Conservation (phyloP, 2,329 filamentous ascomycete species). For the Botrytis tulipae region DNA sequence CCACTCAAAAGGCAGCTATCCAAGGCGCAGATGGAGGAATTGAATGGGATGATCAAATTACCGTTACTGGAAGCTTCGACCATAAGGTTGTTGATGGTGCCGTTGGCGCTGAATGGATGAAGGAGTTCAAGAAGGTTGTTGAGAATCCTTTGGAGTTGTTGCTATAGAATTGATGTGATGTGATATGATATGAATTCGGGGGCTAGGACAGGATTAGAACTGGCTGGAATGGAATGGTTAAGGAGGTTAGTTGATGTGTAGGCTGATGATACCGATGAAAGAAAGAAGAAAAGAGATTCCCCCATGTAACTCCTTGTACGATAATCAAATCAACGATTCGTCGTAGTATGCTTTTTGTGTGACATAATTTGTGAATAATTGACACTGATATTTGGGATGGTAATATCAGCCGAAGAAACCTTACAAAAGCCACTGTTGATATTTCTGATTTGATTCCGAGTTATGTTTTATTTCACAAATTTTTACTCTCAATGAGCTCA, state of each 20-base stretch:
- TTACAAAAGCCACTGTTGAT: not conserved
- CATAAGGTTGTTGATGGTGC: conserved; percentile 98
- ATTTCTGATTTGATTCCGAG: not conserved
- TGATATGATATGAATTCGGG: conserved; percentile 16
- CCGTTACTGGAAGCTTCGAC: conserved; percentile 93
- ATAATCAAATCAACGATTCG: conserved; percentile 9
- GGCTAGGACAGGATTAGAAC: not conserved
- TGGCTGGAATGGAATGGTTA: not conserved
- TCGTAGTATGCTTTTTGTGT: not conserved
- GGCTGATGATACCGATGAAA: conserved; percentile 22
- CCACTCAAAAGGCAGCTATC: conserved; percentile 90
- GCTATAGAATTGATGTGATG: conserved; percentile 53
- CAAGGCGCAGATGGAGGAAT: conserved; percentile 83
- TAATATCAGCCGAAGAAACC: not conserved
- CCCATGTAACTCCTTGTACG: conserved; percentile 28
- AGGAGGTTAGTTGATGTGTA: conserved; percentile 10
- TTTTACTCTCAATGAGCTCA: not conserved
- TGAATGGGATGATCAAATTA: conserved; percentile 96
- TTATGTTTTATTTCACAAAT: not conserved
- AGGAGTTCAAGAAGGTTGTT: conserved; percentile 93
- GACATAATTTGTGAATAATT: not conserved
- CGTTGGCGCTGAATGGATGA: conserved; percentile 94
- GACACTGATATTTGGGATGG: not conserved
- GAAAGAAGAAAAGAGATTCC: conserved; percentile 28
- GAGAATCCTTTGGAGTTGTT: conserved; percentile 96